These are phyloP conservation scores for Solanum chacoense DNA, from an alignment of 305 asterid genomes.

Conservation along the genomic window DNA sequence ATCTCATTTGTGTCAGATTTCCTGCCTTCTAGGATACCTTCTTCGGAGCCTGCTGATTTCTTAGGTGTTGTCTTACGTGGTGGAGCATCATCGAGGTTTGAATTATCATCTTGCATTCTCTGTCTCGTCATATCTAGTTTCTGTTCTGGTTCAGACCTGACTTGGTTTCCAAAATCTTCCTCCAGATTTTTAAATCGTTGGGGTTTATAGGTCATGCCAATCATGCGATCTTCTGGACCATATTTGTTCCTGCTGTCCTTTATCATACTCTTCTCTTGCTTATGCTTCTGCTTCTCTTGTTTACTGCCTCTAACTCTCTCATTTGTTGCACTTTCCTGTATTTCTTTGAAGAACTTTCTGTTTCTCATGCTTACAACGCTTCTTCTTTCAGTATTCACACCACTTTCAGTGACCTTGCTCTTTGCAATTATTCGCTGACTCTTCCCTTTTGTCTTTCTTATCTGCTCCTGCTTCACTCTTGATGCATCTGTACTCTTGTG, in stretches of 20 bases:
- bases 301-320: not conserved
- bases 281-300: not conserved
- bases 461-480: constrained; percentile 9
- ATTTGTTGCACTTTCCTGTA: not conserved
- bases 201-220: not conserved
- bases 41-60: not conserved
- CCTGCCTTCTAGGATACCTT: not conserved
- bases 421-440: constrained; percentile 19
- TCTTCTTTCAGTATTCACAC: not conserved
- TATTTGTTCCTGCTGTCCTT: constrained; percentile 2
- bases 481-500: constrained; percentile 1
- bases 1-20: not conserved
- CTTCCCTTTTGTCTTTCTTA: constrained; percentile 28
- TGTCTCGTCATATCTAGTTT: not conserved
- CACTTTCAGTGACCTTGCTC: constrained; percentile 1
- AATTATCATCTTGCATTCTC: not conserved
- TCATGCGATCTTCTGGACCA: not conserved
- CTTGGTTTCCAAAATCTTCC: not conserved
- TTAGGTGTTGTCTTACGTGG: not conserved
- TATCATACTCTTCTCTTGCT: not conserved
- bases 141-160: not conserved
- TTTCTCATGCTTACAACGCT: constrained; percentile 1
- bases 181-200: not conserved
- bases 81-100: not conserved
- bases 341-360: not conserved